These are phyloP conservation scores for Suhomyces taliae DNA, from an alignment of 1,139 yeast genomes.

Conservation along the genomic window DNA sequence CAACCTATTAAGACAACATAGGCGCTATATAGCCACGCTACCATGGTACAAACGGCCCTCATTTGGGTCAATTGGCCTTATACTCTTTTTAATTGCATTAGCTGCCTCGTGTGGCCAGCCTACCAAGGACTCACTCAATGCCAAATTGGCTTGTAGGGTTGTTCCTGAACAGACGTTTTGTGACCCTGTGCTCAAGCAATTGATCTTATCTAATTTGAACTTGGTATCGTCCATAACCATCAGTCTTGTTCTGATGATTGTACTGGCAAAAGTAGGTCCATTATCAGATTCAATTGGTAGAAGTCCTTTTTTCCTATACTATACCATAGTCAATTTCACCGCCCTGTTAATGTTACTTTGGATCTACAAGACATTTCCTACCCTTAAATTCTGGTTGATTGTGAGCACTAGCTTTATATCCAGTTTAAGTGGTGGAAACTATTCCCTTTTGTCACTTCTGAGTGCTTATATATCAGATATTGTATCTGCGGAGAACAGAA, in stretches of 20 bases:
- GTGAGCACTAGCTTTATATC: constrained; percentile 4
- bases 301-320: constrained; percentile 8
- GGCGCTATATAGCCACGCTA: not conserved
- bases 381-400: constrained; percentile 6
- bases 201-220: constrained; percentile 8
- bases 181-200: constrained; percentile 6
- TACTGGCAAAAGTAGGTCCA: constrained; percentile 12
- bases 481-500: constrained; percentile 8
- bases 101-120: constrained; percentile 10
- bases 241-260: constrained; percentile 9
- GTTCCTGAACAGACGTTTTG: not conserved
- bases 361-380: constrained; percentile 3
- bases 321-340: constrained; percentile 1
- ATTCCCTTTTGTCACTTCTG: constrained; percentile 7
- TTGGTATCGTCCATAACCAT: constrained; percentile 4
- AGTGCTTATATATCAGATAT: constrained; percentile 13
- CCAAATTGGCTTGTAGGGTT: constrained; percentile 4
- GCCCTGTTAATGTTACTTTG: constrained; percentile 4
- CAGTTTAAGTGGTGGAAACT: constrained; percentile 12
- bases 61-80: constrained; percentile 2
- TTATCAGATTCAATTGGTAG: constrained; percentile 13
- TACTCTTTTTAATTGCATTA: constrained; percentile 7
- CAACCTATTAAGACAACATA: not conserved
- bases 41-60: constrained; percentile 5
- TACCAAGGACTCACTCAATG: constrained; percentile 8